Base-by-base conservation (phyloP, 1,284 basidiomycete genomes). In the Puccinia hordei region DNA sequence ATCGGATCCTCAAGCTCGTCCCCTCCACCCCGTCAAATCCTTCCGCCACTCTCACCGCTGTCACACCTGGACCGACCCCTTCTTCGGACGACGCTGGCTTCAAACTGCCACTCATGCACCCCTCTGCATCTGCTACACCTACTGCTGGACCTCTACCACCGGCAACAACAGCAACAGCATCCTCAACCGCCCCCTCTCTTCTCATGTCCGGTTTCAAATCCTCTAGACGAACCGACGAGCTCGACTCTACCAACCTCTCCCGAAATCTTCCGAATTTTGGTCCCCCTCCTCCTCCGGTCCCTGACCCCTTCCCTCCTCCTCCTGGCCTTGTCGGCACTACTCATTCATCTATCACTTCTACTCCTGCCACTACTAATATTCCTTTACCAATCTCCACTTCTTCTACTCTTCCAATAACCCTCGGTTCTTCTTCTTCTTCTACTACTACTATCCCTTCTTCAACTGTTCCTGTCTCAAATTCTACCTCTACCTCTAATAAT, bases 1-100 rank as follows among this genome's bases (percentile, higher is more conserved):
- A 77, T 27, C 24, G 63, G 8, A 66, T 73, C 1, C n/a, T 30
- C 9, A 75, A 75, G 24, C 63, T 53, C 6, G 44, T 27, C 15
- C 17, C 66, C 44, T 2, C 35, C 1, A 5, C 24, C n/a, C 44
- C 22, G 17, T 68, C 38, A 9, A 27, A 57, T 19, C n/a, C 24
- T 27, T 15, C 57, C 30, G 22, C n/a, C 30, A 27, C n/a, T 59
- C n/a, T 10, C 12, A 57, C n/a, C 24, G 15, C 38, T 24, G 8
- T 22, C 6, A 46, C 22, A 4, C 44, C 38, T 38, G 63, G 24
- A 0, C 59, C 59, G 12, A 35, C 17, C 24, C n/a, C 9, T 19
- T 19, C 65, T 10, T 13, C 65, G 9, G 46, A 69, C 12, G 46
- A 69, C 3, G 5, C 30, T 2, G 24, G 24, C 35, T 35, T 10